Percentiles rank a stretch among this genome's conserved stretches.
phyloP scores from a whole-genome alignment of 352 stramenopile genomes.

The Albugo laibachii region DNA sequence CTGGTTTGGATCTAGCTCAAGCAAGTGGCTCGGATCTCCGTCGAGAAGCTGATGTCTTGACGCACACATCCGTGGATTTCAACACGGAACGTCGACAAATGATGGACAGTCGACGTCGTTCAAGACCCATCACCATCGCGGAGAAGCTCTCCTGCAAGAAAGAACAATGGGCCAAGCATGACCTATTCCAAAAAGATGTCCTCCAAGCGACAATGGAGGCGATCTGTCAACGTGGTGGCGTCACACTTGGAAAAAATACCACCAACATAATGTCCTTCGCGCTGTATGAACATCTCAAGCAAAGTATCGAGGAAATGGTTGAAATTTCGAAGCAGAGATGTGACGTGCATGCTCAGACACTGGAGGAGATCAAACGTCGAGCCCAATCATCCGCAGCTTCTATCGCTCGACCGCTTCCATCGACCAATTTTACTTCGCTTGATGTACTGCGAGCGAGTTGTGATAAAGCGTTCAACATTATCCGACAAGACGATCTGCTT shows the following conservation, averaged over 20 bases:
- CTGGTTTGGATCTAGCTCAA: constrained; percentile 27
- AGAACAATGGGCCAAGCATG: constrained; percentile 56
- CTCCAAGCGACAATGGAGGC: constrained; percentile 34
- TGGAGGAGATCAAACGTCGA: constrained; percentile 6
- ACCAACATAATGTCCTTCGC: constrained; percentile 70
- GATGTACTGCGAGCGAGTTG: constrained; percentile 74
- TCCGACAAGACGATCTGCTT: constrained; percentile 41
- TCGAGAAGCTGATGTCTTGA: constrained; percentile 68
- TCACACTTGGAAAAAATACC: constrained; percentile 28
- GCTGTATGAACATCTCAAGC: constrained; percentile 70
- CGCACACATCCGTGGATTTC: constrained; percentile 63
- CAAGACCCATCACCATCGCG: constrained; percentile 2
- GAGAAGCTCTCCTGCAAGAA: constrained; percentile 23
- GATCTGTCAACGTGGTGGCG: constrained; percentile 21
- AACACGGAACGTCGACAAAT: constrained; percentile 51
- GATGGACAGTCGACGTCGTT: constrained; percentile 23
- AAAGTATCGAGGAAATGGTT: constrained; percentile 75
- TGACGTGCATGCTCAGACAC: constrained; percentile 26
- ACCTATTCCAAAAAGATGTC: constrained; percentile 58
- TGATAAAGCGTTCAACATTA: constrained; percentile 48
- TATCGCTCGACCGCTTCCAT: constrained; percentile 4
- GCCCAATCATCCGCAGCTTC: constrained; percentile 2
- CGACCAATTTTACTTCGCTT: constrained; percentile 30
- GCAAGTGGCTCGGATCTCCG: constrained; percentile 51
- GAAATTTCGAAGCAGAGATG: constrained; percentile 54